phyloP scores from a whole-genome alignment of 2,329 filamentous ascomycete species.

The Monascus ruber region DNA sequence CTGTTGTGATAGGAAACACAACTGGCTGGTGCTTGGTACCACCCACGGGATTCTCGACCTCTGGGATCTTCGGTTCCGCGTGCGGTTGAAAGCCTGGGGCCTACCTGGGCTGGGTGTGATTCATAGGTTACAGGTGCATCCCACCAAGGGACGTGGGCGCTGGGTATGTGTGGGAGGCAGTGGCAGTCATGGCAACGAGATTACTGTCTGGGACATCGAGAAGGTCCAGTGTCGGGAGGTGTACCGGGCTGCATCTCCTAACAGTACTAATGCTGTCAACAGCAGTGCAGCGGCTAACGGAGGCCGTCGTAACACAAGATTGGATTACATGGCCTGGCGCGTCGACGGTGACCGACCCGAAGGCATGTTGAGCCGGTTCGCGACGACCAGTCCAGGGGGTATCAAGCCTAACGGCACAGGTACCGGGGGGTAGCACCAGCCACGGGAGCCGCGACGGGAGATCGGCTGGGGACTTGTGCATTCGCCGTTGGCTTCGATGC shows the following conservation, averaged over 20 bases:
- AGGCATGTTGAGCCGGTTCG: slow-evolving; percentile 76
- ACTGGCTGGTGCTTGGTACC: slow-evolving; percentile 86
- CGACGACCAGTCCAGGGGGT: slow-evolving; percentile 41
- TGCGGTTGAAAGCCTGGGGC: slow-evolving; percentile 80
- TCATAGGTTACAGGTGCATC: slow-evolving; percentile 67
- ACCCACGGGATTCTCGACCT: slow-evolving; percentile 85
- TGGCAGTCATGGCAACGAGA: slow-evolving; percentile 66
- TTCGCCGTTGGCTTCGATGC: slow-evolving; percentile 62
- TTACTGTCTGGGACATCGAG: slow-evolving; percentile 93
- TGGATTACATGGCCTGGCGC: slow-evolving; percentile 67
- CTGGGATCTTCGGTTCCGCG: slow-evolving; percentile 92
- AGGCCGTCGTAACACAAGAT: slow-evolving; percentile 39
- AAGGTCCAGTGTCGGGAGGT: slow-evolving; percentile 81
- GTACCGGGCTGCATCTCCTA: slow-evolving; percentile 50
- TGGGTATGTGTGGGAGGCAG: slow-evolving; percentile 86
- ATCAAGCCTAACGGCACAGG: slow-evolving; percentile 49
- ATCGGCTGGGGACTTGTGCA: slow-evolving; percentile 52
- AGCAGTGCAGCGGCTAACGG: slow-evolving; percentile 21
- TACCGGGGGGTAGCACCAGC: slow-evolving; percentile 8
- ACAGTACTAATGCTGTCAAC: not conserved
- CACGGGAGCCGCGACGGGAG: slow-evolving; percentile 5
- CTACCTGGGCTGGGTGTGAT: slow-evolving; percentile 71
- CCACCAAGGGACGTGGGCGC: slow-evolving; percentile 63
- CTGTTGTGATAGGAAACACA: slow-evolving; percentile 70
- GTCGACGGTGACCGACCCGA: slow-evolving; percentile 84